These are phyloP conservation scores for Aspergillus ibericus DNA, from an alignment of 2,329 filamentous ascomycete species.

Conservation along the genomic window DNA sequence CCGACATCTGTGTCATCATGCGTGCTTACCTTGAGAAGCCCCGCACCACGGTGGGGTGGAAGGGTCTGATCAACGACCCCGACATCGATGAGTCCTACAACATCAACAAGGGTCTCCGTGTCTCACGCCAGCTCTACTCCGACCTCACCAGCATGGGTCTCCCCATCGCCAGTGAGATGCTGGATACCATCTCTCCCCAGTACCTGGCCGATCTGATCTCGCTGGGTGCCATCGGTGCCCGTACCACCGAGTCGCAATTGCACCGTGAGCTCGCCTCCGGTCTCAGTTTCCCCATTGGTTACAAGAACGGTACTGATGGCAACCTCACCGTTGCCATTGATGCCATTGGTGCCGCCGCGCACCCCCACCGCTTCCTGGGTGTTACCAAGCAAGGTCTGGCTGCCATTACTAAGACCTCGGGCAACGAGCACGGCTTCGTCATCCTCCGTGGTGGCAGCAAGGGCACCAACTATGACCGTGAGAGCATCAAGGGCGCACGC, in stretches of 20 bases:
- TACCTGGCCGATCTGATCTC: conserved; percentile 96
- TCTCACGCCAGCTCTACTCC: conserved; percentile 89
- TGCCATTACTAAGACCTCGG: conserved; percentile 87
- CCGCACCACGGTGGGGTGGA: conserved; percentile 97
- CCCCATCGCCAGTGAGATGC: conserved; percentile 96
- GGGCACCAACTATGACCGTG: conserved; percentile 90
- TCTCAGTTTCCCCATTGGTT: conserved; percentile 94
- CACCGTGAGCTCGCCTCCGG: conserved; percentile 95
- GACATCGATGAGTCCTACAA: conserved; percentile 96
- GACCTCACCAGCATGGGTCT: conserved; percentile 85
- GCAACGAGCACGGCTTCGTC: conserved; percentile 97
- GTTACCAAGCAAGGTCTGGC: conserved; percentile 97
- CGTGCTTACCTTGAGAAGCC: conserved; percentile 99
- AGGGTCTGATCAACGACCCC: conserved; percentile 97
- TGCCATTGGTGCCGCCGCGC: conserved; percentile 73
- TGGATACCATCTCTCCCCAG: conserved; percentile 97
- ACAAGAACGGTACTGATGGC: conserved; percentile 99
- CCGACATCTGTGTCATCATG: conserved; percentile 92
- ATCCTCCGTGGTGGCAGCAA: conserved; percentile 89
- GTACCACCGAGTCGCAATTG: conserved; percentile 94
- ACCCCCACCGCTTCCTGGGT: conserved; percentile 90
- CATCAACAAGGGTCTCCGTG: conserved; percentile 96
- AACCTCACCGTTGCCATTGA: conserved; percentile 89
- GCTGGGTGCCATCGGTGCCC: conserved; percentile 89
- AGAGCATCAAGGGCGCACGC: conserved; percentile 76